Percentiles rank a stretch among this genome's conserved stretches.
These are phyloP conservation scores for Exophiala viscosa DNA, from an alignment of 2,329 filamentous ascomycete genomes.

Conservation along the genomic window DNA sequence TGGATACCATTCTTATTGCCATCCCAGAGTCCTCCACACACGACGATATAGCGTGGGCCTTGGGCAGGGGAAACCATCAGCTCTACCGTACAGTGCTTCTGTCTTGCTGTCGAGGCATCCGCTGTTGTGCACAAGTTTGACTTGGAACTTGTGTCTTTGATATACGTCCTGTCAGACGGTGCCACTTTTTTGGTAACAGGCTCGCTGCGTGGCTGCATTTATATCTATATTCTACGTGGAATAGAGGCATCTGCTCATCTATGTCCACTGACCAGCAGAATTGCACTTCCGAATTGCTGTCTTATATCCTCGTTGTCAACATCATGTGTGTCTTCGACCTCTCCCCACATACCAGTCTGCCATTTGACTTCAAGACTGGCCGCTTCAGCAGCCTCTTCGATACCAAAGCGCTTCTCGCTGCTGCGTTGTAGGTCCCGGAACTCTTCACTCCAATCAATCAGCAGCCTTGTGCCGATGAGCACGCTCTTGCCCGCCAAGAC, in stretches of 20 bases:
- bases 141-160: no score
- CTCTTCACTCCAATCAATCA: slow-evolving; percentile 84
- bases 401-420: slow-evolving; percentile 57
- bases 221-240: no score
- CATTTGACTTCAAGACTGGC: slow-evolving; percentile 81
- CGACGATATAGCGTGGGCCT: no score
- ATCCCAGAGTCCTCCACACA: no score
- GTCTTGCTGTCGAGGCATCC: no score
- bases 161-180: no score
- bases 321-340: slow-evolving; percentile 97
- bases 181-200: no score
- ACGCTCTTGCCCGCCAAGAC: slow-evolving; percentile 84
- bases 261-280: slow-evolving; percentile 70
- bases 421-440: slow-evolving; percentile 51
- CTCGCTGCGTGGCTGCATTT: no score
- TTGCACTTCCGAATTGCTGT: slow-evolving; percentile 81
- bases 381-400: slow-evolving; percentile 75
- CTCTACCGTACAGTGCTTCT: no score
- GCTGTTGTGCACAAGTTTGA: no score
- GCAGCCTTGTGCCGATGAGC: slow-evolving; percentile 68
- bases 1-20: no score
- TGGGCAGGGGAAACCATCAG: no score
- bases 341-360: slow-evolving; percentile 89
- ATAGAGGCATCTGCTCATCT: background rate
- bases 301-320: slow-evolving; percentile 87